Base-by-base conservation (phyloP, 352 stramenopile genomes). In the Phytopythium aichiense region DNA sequence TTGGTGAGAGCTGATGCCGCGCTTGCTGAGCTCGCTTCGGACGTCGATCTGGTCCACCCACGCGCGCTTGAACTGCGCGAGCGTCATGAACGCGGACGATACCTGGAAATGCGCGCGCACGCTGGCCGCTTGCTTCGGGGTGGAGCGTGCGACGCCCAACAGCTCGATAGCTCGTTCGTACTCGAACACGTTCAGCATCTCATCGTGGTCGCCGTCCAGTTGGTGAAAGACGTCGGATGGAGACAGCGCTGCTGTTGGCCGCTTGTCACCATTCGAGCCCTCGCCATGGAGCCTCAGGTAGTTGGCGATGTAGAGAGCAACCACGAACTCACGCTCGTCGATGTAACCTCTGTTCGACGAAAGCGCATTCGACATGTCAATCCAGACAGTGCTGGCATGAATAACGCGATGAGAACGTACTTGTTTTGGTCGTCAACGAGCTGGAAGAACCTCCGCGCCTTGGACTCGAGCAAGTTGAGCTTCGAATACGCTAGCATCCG, bases 241-340 rank as follows among this genome's bases (percentile, higher is more conserved):
- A 6, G 78, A 87, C 5, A 90, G 54, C 16, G 63, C 55, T 20
- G 65, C 23, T 4, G 33, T n/a, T 25, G 42, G 8, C 46, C 64
- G 52, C 52, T n/a, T 28, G 49, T 48, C 16, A 15, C 52, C 65
- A 2, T 7, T 43, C 12, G 31, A 46, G 46, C 18, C 9, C 48
- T 54, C 52, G 22, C 46, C 49, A 42, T 72, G 61, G 13, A 58
- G 12, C 4, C 79, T 76, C 18, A 92, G 74, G 56, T 83, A 76
- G 59, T 91, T 89, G 28, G 83, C 87, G 50, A 92, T 79, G 56
- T 92, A 91, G 58, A 92, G 67, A 20, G 81, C 83, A 6, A 80
- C 63, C 15, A 92, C 77, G 61, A 92, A 92, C 56, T 91, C 81
- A 2, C 80, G 74, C 60, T 89, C 80, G 58, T 92, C 81, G 30